phyloP scores from a whole-genome alignment of 257 asterid genomes.

The Ligustrum vulgare region DNA sequence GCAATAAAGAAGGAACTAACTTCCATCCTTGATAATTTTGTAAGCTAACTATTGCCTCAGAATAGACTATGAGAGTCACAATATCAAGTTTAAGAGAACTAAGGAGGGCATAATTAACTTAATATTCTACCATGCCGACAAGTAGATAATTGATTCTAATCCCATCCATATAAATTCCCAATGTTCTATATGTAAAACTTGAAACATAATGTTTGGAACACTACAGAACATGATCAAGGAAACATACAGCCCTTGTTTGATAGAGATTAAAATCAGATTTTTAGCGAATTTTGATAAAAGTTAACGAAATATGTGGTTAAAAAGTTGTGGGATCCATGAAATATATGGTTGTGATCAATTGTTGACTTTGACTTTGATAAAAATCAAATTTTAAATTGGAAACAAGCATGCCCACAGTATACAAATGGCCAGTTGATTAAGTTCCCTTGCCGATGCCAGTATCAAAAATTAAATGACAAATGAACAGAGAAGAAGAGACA shows the following conservation, averaged over 20 bases:
- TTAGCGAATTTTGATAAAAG: too few species aligned
- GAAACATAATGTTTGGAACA: not conserved
- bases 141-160: not conserved
- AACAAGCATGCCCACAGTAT: too few species aligned
- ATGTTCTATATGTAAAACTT: constrained; percentile 5
- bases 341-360: too few species aligned
- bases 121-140: not conserved
- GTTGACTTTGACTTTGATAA: too few species aligned
- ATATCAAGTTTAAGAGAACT: constrained; percentile 15
- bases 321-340: too few species aligned
- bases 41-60: constrained; percentile 1
- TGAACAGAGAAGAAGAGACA: constrained; percentile 1
- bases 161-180: not conserved
- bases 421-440: not conserved
- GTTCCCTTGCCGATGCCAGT: constrained; percentile 4
- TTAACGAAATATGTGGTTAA: too few species aligned
- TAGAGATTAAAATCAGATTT: too few species aligned
- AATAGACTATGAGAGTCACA: constrained; percentile 6
- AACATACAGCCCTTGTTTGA: too few species aligned
- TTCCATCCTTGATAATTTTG: constrained; percentile 6
- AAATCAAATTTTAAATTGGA: too few species aligned
- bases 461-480: not conserved
- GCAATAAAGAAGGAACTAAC: constrained; percentile 9
- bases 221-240: not conserved
- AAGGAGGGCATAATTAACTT: not conserved